Conservation (phyloP, 495 filamentous ascomycete genomes). For the Hyaloscypha bicolor region DNA sequence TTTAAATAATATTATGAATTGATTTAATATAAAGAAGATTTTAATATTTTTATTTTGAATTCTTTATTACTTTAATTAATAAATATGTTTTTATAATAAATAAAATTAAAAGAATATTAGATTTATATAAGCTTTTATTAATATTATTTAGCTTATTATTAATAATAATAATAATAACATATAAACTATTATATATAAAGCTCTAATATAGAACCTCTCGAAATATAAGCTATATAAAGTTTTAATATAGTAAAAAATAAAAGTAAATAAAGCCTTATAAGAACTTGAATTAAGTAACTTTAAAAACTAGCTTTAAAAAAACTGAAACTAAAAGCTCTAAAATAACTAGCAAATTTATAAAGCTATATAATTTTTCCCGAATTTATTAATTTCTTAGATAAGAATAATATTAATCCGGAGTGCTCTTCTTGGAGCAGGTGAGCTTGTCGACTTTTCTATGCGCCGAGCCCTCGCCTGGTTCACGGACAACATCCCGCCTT, state of each 20-base stretch:
- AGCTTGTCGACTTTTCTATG: too few relatives aligned
- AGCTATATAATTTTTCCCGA: slow-evolving; percentile 32
- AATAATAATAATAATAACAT: slow-evolving; percentile 32
- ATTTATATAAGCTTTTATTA: slow-evolving; percentile 27
- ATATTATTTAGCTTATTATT: slow-evolving; percentile 39
- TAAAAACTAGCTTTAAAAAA: slow-evolving; percentile 36
- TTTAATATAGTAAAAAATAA: slow-evolving; percentile 33
- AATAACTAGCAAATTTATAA: slow-evolving; percentile 30
- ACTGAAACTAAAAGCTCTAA: slow-evolving; percentile 27
- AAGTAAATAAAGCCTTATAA: slow-evolving; percentile 29
- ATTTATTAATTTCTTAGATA: slow-evolving; percentile 36
- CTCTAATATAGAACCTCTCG: slow-evolving; percentile 23
- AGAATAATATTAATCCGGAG: slow-evolving; percentile 20
- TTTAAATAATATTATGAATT: slow-evolving; percentile 29
- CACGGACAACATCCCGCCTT: too few relatives aligned
- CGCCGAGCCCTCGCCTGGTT: too few relatives aligned
- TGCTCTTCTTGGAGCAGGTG: too few relatives aligned
- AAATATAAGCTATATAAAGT: slow-evolving; percentile 25
- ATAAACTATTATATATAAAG: slow-evolving; percentile 6
- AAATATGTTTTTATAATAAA: slow-evolving; percentile 26
- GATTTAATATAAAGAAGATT: slow-evolving; percentile 10
- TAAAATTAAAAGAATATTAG: slow-evolving; percentile 28
- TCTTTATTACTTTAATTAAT: slow-evolving; percentile 26
- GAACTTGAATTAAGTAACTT: slow-evolving; percentile 32
- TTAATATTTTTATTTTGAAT: slow-evolving; percentile 19